Base-by-base conservation (phyloP, 1,284 basidiomycete species). In the Flammula alnicola region DNA sequence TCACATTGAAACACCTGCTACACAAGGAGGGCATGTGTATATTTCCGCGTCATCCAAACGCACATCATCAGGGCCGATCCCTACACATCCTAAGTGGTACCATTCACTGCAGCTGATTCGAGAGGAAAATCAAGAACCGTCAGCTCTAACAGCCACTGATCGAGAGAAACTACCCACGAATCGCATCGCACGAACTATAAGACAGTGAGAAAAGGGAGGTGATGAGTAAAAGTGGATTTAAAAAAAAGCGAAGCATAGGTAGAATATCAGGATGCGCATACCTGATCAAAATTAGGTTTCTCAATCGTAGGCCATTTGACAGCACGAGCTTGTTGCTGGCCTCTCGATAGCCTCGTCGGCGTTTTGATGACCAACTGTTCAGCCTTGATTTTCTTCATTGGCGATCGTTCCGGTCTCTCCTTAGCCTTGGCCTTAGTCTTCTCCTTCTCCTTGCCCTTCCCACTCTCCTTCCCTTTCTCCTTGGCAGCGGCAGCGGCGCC, bases 21-120 rank as follows among this genome's bases (percentile, higher is more conserved):
- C 42, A 49, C 74, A 76, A 16, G 65, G 59, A 6, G 72, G 74
- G 55, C 74, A 76, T 10, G 44, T 49, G 44, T 67, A 74, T 7
- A 50, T 46, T 41, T 63, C 63, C 2, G 54, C 47, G 1, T 54
- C 55, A 12, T 59, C 57, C 33, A 70, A 40, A 8, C 66, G 59
- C 3, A 56, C 23, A 44, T 73, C 72, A 3, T 58, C 56, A 4
- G 53, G 37, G 11, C 49, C 52, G 19, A 73, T 60, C 6, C 71
- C 72, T 11, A 71, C 67, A 42, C 73, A 75, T 7, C 69, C 72
- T 29, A 69, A 67, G 42, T 75, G 73, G 43, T 69, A 75, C 73
- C 72, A 72, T 12, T 30, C 40, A 8, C 51, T 54, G 47, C 67
- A 70, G 16, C 69, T 70, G 36, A 12, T 10, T 32, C 32, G 14